Evolutionary conservation across 805 yeast genomes (phyloP), one percentile per base, ranked within the genome.

Genomic region (Kregervanrija delftensis): DNA sequence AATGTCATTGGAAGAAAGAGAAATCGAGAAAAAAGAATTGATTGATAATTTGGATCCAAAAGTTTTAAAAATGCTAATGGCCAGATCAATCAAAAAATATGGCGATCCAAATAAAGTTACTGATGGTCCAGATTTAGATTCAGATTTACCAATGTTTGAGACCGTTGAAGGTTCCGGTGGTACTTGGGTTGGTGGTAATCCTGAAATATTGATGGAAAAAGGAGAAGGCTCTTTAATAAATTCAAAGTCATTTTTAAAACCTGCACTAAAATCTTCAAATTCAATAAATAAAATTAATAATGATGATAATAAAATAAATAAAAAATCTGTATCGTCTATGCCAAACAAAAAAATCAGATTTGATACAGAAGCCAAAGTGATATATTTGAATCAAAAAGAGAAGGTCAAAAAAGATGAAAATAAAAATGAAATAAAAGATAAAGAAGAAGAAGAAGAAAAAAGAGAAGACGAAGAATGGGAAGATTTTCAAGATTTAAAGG

Each of bases 1-100:
- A 11, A 82, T 89, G 90, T 67, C 82, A 2, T 72, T 69, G 2
- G 82, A 76, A 13, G 88, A 89, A 56, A 73, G 86, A 33, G 67
- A 72, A 32, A 63, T 68, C 39, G 91, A 86, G 51, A 72, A 77
- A 50, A 74, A 76, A 49, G 95, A 87, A 54, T 63, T 90, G 33
- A 51, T 86, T 42, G 71, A 71, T n/a, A 69, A 73, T 0, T 66
- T 90, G 59, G 82, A 86, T 60, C 95, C 96, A 0, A 71, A 71
- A 44, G 70, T 88, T 16, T 61, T 90, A 38, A 72, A 78, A 51
- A 71, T 77, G 46, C 59, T 86, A 35, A 57, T 84, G 53, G 66
- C 71, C 31, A 71, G 84, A 57, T 81, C 77, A 40, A 78, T 78
- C 48, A 70, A 70, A 38, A 72, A 81, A 46, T 50, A 58, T 8